Conservation (phyloP, 805 yeast genomes). For the Scheffersomyces amazonensis region DNA sequence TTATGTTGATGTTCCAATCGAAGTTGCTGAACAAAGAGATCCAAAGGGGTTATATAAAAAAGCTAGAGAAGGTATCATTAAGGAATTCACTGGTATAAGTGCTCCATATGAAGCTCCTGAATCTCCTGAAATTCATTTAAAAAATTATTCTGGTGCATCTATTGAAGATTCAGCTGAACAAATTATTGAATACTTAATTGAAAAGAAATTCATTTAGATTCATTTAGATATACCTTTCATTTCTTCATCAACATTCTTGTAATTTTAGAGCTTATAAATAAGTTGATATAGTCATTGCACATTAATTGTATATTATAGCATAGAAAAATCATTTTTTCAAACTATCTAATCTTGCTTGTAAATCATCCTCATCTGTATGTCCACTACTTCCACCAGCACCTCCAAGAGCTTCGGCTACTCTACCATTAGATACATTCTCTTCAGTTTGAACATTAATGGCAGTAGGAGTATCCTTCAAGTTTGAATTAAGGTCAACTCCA, state of each 20-base stretch:
- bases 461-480: conserved; percentile 45
- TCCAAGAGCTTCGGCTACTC: conserved; percentile 57
- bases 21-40: conserved; percentile 94
- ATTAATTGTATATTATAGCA: too few relatives aligned
- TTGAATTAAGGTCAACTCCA: conserved; percentile 75
- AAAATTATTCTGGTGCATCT: conserved; percentile 59
- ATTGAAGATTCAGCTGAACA: conserved; percentile 79
- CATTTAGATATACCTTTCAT: neutral
- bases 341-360: conserved; percentile 85
- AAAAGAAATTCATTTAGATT: conserved; percentile 38
- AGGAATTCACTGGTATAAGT: conserved; percentile 92
- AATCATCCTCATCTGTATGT: conserved; percentile 63
- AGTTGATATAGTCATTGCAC: too few relatives aligned
- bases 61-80: conserved; percentile 92
- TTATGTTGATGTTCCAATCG: conserved; percentile 88
- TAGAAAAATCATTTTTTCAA: conserved; percentile 51
- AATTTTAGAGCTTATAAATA: too few relatives aligned
- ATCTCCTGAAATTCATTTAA: conserved; percentile 76
- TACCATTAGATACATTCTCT: conserved; percentile 33
- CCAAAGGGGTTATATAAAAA: conserved; percentile 96
- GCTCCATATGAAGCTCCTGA: conserved; percentile 96
- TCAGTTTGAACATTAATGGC: conserved; percentile 30
- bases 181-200: conserved; percentile 65
- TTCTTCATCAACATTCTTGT: too few relatives aligned
- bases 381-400: conserved; percentile 21